These are phyloP conservation scores for Coniella vitis DNA, from an alignment of 2,329 filamentous ascomycete genomes.

Conservation along the genomic window DNA sequence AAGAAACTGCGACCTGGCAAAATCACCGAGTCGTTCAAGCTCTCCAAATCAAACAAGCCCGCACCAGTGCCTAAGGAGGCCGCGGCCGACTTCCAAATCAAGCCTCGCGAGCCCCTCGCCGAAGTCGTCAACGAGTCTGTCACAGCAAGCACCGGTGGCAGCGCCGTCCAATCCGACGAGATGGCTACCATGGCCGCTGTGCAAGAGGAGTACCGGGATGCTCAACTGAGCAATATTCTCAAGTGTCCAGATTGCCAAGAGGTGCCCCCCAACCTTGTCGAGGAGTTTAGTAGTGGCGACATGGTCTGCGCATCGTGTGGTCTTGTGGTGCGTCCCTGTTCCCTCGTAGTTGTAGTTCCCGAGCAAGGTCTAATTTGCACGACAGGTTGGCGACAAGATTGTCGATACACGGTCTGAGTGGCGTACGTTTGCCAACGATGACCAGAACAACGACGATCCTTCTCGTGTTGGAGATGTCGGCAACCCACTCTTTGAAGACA, in stretches of 20 bases:
- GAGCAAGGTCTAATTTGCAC: not conserved
- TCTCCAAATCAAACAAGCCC: conserved; percentile 2
- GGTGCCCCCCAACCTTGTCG: conserved; percentile 82
- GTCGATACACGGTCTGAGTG: conserved; percentile 96
- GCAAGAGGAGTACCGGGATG: conserved; percentile 55
- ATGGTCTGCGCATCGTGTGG: conserved; percentile 91
- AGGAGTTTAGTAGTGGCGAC: conserved; percentile 88
- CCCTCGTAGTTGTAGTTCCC: too few relatives aligned
- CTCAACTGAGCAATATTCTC: conserved; percentile 65
- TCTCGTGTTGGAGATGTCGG: conserved; percentile 94
- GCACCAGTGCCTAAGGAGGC: not conserved
- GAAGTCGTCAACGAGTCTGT: conserved; percentile 18
- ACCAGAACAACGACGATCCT: conserved; percentile 91
- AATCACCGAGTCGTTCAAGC: conserved; percentile 15
- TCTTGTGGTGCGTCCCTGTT: conserved; percentile 49
- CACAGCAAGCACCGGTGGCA: not conserved
- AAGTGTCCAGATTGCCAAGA: conserved; percentile 90
- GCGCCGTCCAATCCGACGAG: conserved; percentile 25
- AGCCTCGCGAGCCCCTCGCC: conserved; percentile 15
- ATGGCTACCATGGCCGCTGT: conserved; percentile 36
- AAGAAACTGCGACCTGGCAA: conserved; percentile 15
- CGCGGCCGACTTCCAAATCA: not conserved
- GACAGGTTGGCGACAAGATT: conserved; percentile 68
- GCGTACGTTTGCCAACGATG: conserved; percentile 98
- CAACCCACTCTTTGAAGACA: conserved; percentile 83